A percentile compares a stretch with the other conserved stretches of the same genome.
Conservation (phyloP, 768 basidiomycete genomes). For the Suillus variegatus region DNA sequence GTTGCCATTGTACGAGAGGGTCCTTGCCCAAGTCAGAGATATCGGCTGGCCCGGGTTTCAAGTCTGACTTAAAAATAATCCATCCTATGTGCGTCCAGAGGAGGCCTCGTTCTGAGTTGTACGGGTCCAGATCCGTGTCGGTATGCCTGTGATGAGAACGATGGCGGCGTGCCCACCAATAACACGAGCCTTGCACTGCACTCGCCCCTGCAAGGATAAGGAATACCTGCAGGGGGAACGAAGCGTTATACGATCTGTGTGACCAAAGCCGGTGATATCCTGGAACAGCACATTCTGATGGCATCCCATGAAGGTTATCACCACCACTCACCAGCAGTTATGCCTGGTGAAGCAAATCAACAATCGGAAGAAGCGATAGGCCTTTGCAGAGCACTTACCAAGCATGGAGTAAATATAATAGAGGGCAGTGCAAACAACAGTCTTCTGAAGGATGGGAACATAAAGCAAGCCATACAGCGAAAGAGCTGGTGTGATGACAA, state of each 20-base stretch:
- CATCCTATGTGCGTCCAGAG: constrained; percentile 84
- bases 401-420: constrained; percentile 92
- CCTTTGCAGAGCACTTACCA: constrained; percentile 43
- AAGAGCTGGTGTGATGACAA: constrained; percentile 70
- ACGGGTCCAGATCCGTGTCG: constrained; percentile 85
- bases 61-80: constrained; percentile 77
- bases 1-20: constrained; percentile 75
- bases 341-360: constrained; percentile 35
- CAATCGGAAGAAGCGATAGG: constrained; percentile 14
- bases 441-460: constrained; percentile 49
- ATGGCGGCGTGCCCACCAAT: constrained; percentile 86
- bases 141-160: constrained; percentile 85
- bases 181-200: constrained; percentile 84
- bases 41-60: constrained; percentile 72
- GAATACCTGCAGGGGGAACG: constrained; percentile 64
- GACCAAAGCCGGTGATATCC: constrained; percentile 88
- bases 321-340: constrained; percentile 45
- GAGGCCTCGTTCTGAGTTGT: constrained; percentile 76
- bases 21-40: constrained; percentile 72
- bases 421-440: constrained; percentile 58
- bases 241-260: constrained; percentile 80
- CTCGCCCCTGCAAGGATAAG: constrained; percentile 76
- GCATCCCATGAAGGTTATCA: not conserved
- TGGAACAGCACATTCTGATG: constrained; percentile 24
- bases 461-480: constrained; percentile 66